Percentiles rank a stretch among this genome's conserved stretches.
Evolutionary conservation across 192 early-diverging fungal genomes (phyloP).

Genomic region (Coemansia umbellata): DNA sequence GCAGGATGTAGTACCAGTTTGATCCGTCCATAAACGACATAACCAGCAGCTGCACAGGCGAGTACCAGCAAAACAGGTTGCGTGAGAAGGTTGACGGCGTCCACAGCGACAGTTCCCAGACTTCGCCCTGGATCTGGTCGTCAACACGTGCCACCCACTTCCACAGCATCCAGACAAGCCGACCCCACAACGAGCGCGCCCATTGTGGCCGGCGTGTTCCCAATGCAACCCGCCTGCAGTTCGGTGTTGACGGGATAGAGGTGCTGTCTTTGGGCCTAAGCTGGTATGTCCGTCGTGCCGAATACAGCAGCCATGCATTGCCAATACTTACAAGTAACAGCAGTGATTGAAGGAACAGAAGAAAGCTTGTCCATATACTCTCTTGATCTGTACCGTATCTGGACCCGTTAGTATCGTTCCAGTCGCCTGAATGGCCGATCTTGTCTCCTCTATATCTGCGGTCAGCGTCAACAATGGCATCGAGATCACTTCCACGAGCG

Average conservation of each 20-base stretch:
- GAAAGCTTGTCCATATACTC: conserved; percentile 10
- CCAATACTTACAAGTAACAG: conserved; percentile 31
- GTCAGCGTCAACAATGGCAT: conserved; percentile 20
- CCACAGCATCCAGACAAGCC: conserved; percentile 28
- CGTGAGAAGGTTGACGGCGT: conserved; percentile 42
- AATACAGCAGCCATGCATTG: conserved; percentile 34
- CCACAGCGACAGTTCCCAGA: conserved; percentile 54
- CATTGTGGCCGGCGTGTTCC: conserved; percentile 36
- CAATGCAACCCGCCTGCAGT: conserved; percentile 30
- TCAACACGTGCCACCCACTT: conserved; percentile 26
- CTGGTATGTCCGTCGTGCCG: conserved; percentile 34
- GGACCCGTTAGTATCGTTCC: neutral
- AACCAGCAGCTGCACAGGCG: conserved; percentile 58
- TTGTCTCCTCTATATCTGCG: conserved; percentile 8
- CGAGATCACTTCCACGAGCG: conserved; percentile 3
- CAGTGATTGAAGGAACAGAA: conserved; percentile 23
- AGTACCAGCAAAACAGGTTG: conserved; percentile 59
- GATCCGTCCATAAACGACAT: conserved; percentile 49
- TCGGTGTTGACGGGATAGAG: conserved; percentile 11
- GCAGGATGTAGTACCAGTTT: conserved; percentile 58
- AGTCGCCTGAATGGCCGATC: neutral
- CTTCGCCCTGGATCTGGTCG: conserved; percentile 36
- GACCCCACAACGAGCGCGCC: conserved; percentile 30
- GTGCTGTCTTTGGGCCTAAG: conserved; percentile 26
- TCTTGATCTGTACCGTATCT: neutral